Percentiles rank a stretch among this genome's conserved stretches.
Conservation (phyloP, 306 rosid species). For the Medicago truncatula region MtrunA17r5.0-ANR NC_053043.1:39392501-39393000, state of each 20-base stretch:
- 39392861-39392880: neutral
- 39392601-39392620: conserved; percentile 79
- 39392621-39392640: conserved; percentile 9
- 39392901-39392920: neutral
- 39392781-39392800: no score
- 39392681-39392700: neutral
- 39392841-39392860: neutral
- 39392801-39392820: neutral
- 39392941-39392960: neutral
- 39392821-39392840: no score
- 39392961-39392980: no score
- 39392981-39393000: no score
- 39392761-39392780: neutral
- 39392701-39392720: neutral
- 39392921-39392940: no score
- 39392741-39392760: neutral
- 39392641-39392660: neutral
- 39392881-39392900: neutral
- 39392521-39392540: conserved; percentile 26
- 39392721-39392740: neutral
- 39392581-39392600: conserved; percentile 72
- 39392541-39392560: conserved; percentile 40
- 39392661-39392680: neutral
- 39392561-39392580: conserved; percentile 54
- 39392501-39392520: conserved; percentile 50